Percentiles rank a stretch among this genome's conserved stretches.
phyloP scores from a whole-genome alignment of 352 stramenopile genomes.

The Pythium brachiatum region DNA sequence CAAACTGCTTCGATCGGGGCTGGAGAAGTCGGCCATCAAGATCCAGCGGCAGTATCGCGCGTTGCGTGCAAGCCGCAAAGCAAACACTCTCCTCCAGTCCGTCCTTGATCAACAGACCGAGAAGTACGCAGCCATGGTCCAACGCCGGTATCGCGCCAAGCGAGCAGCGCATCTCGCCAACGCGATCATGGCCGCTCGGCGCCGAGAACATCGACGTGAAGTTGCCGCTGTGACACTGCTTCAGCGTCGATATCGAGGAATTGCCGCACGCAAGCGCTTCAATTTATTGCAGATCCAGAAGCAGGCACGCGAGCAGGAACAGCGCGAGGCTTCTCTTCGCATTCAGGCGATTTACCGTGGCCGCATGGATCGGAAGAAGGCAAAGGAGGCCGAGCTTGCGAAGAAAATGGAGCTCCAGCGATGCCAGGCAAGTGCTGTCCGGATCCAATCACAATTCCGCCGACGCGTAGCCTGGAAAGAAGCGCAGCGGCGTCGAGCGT shows the following conservation, averaged over 20 bases:
- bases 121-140: slow-evolving; percentile 42
- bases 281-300: slow-evolving; percentile 31
- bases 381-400: slow-evolving; percentile 30
- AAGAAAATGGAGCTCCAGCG: slow-evolving; percentile 33
- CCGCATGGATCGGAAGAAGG: slow-evolving; percentile 42
- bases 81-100: slow-evolving; percentile 33
- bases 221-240: slow-evolving; percentile 41
- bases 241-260: slow-evolving; percentile 55
- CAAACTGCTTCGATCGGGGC: slow-evolving; percentile 41
- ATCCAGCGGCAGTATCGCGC: slow-evolving; percentile 73
- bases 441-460: slow-evolving; percentile 55
- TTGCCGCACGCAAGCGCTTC: slow-evolving; percentile 35
- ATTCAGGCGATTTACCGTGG: slow-evolving; percentile 66
- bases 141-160: slow-evolving; percentile 58
- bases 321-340: slow-evolving; percentile 40
- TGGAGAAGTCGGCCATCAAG: slow-evolving; percentile 49
- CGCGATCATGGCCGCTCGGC: slow-evolving; percentile 29
- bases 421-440: slow-evolving; percentile 36
- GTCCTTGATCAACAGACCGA: slow-evolving; percentile 48
- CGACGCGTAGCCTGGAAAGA: slow-evolving; percentile 36
- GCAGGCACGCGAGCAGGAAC: slow-evolving; percentile 29
- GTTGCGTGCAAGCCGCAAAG: slow-evolving; percentile 30
- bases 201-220: slow-evolving; percentile 36
- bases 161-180: slow-evolving; percentile 40
- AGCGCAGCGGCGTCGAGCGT: slow-evolving; percentile 28